These are phyloP conservation scores for Cydonia oblonga DNA, from an alignment of 331 rosid species.

Conservation along the genomic window DNA sequence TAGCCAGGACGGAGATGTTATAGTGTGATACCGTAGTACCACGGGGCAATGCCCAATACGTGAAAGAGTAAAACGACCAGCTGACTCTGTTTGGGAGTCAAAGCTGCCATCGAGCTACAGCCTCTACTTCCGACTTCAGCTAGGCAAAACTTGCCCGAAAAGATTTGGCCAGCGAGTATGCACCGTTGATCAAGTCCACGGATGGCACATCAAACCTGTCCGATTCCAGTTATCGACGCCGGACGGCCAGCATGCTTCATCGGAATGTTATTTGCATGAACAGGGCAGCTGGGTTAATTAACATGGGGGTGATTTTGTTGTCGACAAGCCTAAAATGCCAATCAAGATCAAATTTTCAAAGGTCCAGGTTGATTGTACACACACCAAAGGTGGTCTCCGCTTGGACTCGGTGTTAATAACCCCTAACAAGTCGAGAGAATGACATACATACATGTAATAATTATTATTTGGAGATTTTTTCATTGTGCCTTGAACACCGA, in stretches of 20 bases:
- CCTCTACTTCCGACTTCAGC: conserved; percentile 53
- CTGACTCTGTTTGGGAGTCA: conserved; percentile 65
- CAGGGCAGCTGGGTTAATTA: conserved; percentile 50
- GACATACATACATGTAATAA: no score
- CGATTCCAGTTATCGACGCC: conserved; percentile 56
- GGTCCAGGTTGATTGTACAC: conserved; percentile 69
- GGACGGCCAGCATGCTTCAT: conserved; percentile 43
- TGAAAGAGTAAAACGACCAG: neutral
- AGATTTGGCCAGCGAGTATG: conserved; percentile 48
- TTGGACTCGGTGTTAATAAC: conserved; percentile 52
- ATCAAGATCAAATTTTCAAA: conserved; percentile 47
- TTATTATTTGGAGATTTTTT: no score
- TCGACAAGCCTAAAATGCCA: conserved; percentile 15
- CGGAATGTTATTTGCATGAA: conserved; percentile 32
- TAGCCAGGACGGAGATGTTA: no score
- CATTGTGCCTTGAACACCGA: fast-evolving
- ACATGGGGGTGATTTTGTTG: conserved; percentile 55
- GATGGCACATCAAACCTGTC: conserved; percentile 76
- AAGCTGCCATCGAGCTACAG: conserved; percentile 53
- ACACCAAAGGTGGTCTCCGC: conserved; percentile 34
- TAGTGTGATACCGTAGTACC: no score
- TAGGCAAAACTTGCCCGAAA: conserved; percentile 45
- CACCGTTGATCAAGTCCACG: conserved; percentile 54
- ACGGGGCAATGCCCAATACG: no score
- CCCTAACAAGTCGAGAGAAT: conserved; percentile 17